phyloP scores from a whole-genome alignment of 768 basidiomycete genomes.

The Lentinula lateritia region DNA sequence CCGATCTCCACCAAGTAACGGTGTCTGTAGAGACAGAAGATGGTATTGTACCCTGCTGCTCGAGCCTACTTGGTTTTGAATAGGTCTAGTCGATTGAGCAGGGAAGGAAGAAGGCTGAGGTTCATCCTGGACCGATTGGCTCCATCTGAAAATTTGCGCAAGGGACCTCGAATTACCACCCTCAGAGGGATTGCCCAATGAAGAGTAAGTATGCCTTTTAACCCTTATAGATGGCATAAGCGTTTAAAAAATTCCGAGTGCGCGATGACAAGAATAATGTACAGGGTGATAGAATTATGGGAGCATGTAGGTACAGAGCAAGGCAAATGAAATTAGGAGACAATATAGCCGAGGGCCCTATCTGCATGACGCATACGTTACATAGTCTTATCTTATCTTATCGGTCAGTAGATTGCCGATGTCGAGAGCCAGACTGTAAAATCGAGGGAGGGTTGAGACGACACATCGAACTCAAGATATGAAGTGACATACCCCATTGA shows the following conservation, averaged over 20 bases:
- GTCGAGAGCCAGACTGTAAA: background rate
- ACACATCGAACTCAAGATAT: background rate
- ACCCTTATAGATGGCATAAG: slow-evolving; percentile 48
- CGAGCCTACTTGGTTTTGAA: slow-evolving; percentile 2
- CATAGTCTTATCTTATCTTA: background rate
- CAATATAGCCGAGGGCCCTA: background rate
- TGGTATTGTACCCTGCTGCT: slow-evolving; percentile 32
- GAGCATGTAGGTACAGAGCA: background rate
- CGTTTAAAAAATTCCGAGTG: background rate
- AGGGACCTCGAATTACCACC: slow-evolving; percentile 7
- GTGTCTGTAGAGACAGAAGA: slow-evolving; percentile 9
- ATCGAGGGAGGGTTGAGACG: background rate
- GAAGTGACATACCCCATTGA: background rate
- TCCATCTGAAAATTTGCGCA: background rate
- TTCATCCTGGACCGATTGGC: background rate
- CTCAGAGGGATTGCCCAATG: slow-evolving; percentile 14
- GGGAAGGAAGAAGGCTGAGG: slow-evolving; percentile 15
- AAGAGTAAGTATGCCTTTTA: slow-evolving; percentile 26
- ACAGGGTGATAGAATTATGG: background rate
- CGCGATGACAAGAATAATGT: background rate
- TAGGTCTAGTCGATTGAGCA: slow-evolving; percentile 13
- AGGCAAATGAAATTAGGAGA: background rate
- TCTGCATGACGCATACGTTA: too few species aligned
- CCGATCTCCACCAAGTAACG: background rate
- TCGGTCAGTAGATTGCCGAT: slow-evolving; percentile 35